These are phyloP conservation scores for Macrolepiota albuminosa DNA, from an alignment of 768 basidiomycete genomes.

Conservation along the genomic window DNA sequence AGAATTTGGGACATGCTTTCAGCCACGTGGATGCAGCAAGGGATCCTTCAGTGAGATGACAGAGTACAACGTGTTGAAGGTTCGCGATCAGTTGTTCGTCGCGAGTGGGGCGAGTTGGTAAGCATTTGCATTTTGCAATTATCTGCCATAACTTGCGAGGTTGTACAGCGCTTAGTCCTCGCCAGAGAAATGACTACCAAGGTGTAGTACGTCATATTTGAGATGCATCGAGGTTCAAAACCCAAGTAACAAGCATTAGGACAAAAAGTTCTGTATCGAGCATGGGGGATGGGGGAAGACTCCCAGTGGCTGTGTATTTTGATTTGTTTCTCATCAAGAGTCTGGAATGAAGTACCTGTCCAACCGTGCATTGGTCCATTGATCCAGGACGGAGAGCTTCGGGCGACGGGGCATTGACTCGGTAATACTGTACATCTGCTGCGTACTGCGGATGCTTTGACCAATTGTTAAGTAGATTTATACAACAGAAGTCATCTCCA, in stretches of 20 bases:
- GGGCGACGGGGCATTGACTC: neutral
- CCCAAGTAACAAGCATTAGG: too few species aligned
- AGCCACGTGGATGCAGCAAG: constrained; percentile 32
- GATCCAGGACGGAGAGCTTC: neutral
- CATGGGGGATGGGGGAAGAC: neutral
- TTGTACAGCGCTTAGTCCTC: too few species aligned
- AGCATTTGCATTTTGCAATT: neutral
- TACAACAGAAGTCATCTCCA: neutral
- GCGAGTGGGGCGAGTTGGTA: neutral
- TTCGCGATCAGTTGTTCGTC: neutral
- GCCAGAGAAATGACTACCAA: too few species aligned
- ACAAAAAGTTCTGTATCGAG: too few species aligned
- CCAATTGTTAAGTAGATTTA: neutral
- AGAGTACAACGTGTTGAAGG: neutral
- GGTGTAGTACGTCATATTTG: too few species aligned
- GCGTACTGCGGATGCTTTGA: neutral
- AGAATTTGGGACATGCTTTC: neutral
- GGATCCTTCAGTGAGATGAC: neutral
- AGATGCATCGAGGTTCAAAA: too few species aligned
- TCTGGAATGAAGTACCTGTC: too few species aligned
- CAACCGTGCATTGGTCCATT: neutral
- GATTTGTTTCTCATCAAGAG: neutral
- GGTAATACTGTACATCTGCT: neutral
- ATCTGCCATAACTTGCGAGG: neutral
- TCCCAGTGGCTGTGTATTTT: neutral